Base-by-base conservation (phyloP, 2,329 filamentous ascomycete genomes). In the Phyllachora maydis region DNA sequence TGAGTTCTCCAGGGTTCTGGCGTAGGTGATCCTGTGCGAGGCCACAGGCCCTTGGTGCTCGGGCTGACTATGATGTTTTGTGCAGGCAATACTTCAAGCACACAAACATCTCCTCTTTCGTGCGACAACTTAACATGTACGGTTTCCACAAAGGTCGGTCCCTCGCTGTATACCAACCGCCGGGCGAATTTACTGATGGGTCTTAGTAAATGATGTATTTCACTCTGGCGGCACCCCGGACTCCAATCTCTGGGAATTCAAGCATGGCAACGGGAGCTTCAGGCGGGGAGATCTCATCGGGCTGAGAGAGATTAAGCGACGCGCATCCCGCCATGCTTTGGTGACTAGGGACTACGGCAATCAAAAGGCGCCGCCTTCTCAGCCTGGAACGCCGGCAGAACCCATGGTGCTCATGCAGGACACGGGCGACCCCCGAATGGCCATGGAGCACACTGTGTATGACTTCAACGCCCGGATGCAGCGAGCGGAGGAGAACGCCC, bases 81-180 rank as follows among this genome's bases (percentile, higher is more conserved):
- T 23, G 9, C 38, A 92, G 85, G 26, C 82, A 91, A 66, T 98
- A 98, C 45, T 98, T 98, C 48, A 98, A 98, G 42, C 88, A 98
- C 46, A 98, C 85, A 36, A 98, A 98, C 42, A 92, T 95, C 30
- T 95, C 88, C 8, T 95, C 88, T 1, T 98, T 98, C 46, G 88
- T 98, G 23, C 70, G 88, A 23, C 88, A 98, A 51, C 54, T 98
- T 23, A 98, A 98, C 45, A 98, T 98, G 88, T 98, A 98, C 38
- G 88, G 88, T 5, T 98, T 98, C 48, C 88, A 98, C 46, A 98
- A 98, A 76, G 83, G 83, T 90, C 36, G 22, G 43, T 39, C 11
- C n/a, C n/a, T n/a, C n/a, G 12, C 14, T 26, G 24, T 16, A 13
- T 30, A 21, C 14, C 14, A 22, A 21, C 18, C 10, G 30, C 22